phyloP scores from a whole-genome alignment of 768 basidiomycete species.

The Pleurotus citrinopileatus region DNA sequence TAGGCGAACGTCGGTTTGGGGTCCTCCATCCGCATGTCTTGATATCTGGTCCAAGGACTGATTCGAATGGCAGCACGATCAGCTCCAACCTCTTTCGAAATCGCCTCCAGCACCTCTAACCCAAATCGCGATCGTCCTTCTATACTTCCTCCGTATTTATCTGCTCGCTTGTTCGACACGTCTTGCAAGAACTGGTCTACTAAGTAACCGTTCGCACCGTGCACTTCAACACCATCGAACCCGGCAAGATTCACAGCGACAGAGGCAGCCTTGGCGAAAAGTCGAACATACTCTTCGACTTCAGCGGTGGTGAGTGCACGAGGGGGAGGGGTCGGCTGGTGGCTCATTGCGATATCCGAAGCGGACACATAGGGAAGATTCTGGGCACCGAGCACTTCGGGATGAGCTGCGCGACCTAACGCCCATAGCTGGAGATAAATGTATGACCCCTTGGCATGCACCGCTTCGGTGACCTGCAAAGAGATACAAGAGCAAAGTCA shows the following conservation, averaged over 20 bases:
- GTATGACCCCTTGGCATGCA: slow-evolving; percentile 33
- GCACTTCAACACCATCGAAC: slow-evolving; percentile 63
- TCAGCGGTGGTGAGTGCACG: slow-evolving; percentile 43
- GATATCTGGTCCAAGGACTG: slow-evolving; percentile 45
- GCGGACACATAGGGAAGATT: slow-evolving; percentile 23
- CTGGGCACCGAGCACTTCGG: slow-evolving; percentile 24
- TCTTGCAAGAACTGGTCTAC: slow-evolving; percentile 63
- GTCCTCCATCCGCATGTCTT: slow-evolving; percentile 52
- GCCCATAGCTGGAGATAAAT: slow-evolving; percentile 49
- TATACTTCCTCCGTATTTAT: slow-evolving; percentile 67
- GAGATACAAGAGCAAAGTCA: not conserved
- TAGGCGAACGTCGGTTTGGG: slow-evolving; percentile 55
- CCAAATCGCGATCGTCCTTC: slow-evolving; percentile 57
- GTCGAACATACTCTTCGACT: slow-evolving; percentile 45
- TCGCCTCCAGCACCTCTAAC: slow-evolving; percentile 51
- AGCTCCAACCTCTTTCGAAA: slow-evolving; percentile 49
- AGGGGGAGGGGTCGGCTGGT: slow-evolving; percentile 23
- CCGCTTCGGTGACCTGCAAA: slow-evolving; percentile 6
- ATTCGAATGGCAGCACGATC: slow-evolving; percentile 54
- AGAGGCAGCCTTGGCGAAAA: slow-evolving; percentile 52
- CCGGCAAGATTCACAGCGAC: slow-evolving; percentile 56
- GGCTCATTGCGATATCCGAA: slow-evolving; percentile 18
- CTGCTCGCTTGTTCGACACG: slow-evolving; percentile 53
- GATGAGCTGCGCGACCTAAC: slow-evolving; percentile 28
- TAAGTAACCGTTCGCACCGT: slow-evolving; percentile 45